Conservation (phyloP, 2,329 filamentous ascomycete species). For the Aureobasidium melanogenum region DNA sequence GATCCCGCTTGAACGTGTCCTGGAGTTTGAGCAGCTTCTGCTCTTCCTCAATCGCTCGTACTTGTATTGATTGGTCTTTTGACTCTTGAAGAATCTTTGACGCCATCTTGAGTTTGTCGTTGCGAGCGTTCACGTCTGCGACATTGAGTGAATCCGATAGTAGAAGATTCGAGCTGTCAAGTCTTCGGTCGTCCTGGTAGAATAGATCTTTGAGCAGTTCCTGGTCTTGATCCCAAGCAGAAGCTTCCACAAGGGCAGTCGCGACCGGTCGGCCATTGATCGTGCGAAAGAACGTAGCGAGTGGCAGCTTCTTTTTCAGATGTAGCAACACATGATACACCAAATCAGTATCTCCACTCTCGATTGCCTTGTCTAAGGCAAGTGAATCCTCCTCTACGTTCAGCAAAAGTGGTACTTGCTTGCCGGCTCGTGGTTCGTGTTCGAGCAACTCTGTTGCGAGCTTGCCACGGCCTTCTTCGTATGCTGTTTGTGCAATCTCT, state of each 20-base stretch:
- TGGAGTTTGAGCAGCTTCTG: constrained; percentile 74
- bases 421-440: constrained; percentile 87
- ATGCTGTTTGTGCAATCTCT: constrained; percentile 82
- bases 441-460: constrained; percentile 87
- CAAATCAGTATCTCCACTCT: constrained; percentile 89
- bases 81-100: constrained; percentile 75
- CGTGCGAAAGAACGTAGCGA: constrained; percentile 85
- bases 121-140: constrained; percentile 57
- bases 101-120: constrained; percentile 83
- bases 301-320: constrained; percentile 79
- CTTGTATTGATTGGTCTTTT: constrained; percentile 67
- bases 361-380: constrained; percentile 90
- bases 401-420: constrained; percentile 85
- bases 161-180: constrained; percentile 82
- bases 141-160: constrained; percentile 74
- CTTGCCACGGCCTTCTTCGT: constrained; percentile 83
- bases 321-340: constrained; percentile 83
- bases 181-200: constrained; percentile 88
- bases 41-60: constrained; percentile 70
- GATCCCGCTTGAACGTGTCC: constrained; percentile 75
- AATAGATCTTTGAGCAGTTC: constrained; percentile 88
- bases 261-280: constrained; percentile 81
- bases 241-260: constrained; percentile 80
- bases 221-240: constrained; percentile 68
- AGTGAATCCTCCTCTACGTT: constrained; percentile 95